Evolutionary conservation across 73 alveolate species (phyloP).

Genomic region (Tetrahymena thermophila): DNA sequence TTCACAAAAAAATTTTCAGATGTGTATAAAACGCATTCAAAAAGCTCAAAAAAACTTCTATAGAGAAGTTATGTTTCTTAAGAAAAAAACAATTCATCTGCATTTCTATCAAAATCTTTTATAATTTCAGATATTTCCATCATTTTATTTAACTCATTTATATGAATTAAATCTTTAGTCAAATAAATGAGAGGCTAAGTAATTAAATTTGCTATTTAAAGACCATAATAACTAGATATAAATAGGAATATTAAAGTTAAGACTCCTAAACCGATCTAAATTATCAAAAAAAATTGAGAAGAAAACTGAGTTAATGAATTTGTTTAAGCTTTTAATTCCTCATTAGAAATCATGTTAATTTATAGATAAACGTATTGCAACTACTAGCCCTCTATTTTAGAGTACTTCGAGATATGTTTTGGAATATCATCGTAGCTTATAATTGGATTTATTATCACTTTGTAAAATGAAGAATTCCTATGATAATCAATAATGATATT

Average conservation of each 20-base stretch:
- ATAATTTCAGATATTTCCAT: neutral
- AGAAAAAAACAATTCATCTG: neutral
- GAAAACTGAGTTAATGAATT: neutral
- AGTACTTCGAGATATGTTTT: neutral
- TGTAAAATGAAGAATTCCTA: neutral
- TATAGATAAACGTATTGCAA: neutral
- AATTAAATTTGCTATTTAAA: neutral
- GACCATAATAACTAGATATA: neutral
- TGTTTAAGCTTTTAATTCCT: neutral
- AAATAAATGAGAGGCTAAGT: neutral
- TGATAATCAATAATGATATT: neutral
- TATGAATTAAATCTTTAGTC: neutral
- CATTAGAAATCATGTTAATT: neutral
- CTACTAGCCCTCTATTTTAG: neutral
- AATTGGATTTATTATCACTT: neutral
- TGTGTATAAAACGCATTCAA: neutral
- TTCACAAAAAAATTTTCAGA: neutral
- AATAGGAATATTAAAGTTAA: neutral
- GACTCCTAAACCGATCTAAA: neutral
- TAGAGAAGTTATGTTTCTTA: neutral
- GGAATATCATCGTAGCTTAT: neutral
- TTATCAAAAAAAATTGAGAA: neutral
- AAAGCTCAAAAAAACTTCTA: neutral
- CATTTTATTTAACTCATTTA: neutral
- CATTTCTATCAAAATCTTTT: neutral